These are phyloP conservation scores for Orbilia ellipsospora DNA, from an alignment of 2,329 filamentous ascomycete genomes.

Conservation along the genomic window DNA sequence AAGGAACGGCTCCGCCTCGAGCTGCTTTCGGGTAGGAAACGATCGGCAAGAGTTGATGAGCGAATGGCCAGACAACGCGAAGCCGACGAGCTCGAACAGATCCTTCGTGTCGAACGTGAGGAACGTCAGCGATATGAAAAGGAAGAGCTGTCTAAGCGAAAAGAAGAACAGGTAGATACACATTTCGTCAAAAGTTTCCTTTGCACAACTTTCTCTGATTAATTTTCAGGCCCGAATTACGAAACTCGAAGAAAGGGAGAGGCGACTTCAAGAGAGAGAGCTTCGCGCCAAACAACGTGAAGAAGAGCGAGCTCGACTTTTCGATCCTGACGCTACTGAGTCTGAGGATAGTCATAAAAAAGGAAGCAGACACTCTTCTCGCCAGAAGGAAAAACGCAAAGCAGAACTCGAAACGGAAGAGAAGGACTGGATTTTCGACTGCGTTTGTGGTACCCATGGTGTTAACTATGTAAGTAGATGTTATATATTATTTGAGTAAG, in stretches of 20 bases:
- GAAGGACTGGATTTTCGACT: constrained; percentile 94
- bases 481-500: background rate
- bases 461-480: constrained; percentile 72
- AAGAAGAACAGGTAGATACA: constrained; percentile 73
- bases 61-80: constrained; percentile 82
- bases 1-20: constrained; percentile 85
- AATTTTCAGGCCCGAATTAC: constrained; percentile 74
- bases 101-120: constrained; percentile 68
- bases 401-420: constrained; percentile 68
- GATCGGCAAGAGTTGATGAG: constrained; percentile 86
- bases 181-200: constrained; percentile 61
- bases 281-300: constrained; percentile 87
- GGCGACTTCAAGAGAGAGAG: constrained; percentile 67
- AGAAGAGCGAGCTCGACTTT: constrained; percentile 61
- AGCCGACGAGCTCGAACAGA: constrained; percentile 75
- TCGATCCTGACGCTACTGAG: constrained; percentile 49
- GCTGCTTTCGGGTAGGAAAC: constrained; percentile 91
- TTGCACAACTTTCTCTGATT: constrained; percentile 50
- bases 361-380: constrained; percentile 53
- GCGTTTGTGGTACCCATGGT: constrained; percentile 87
- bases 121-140: constrained; percentile 68
- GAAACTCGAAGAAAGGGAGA: constrained; percentile 65
- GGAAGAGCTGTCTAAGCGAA: constrained; percentile 67
- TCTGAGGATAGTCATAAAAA: constrained; percentile 28
- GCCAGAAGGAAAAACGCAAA: constrained; percentile 53